Evolutionary conservation across 169 alveolate species (phyloP).

Genomic region (Sarcocystis neurona): DNA sequence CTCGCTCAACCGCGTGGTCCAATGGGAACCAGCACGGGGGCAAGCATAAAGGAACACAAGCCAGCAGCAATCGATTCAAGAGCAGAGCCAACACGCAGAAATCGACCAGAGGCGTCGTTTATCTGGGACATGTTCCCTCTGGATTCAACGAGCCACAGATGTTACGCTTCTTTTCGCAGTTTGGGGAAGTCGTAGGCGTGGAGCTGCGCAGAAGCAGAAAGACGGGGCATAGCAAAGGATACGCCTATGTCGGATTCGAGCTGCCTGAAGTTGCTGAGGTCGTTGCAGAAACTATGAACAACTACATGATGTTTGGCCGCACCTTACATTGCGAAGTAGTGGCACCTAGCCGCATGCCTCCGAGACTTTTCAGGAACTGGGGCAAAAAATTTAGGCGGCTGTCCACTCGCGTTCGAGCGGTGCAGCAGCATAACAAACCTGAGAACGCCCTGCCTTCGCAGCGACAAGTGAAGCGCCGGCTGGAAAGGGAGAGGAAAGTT

Average conservation of each 20-base stretch:
- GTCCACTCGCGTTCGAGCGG: constrained; percentile 1
- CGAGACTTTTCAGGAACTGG: background rate
- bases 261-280: constrained; percentile 81
- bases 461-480: background rate
- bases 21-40: background rate
- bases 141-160: constrained; percentile 75
- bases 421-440: constrained; percentile 25
- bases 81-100: background rate
- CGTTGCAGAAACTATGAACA: constrained; percentile 87
- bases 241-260: constrained; percentile 76
- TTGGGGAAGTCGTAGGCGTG: constrained; percentile 58
- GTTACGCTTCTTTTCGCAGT: constrained; percentile 52
- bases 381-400: constrained; percentile 10
- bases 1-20: too few species aligned
- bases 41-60: background rate
- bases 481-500: background rate
- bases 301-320: constrained; percentile 79
- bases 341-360: background rate
- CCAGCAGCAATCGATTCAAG: background rate
- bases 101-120: constrained; percentile 73
- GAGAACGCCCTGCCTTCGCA: constrained; percentile 26
- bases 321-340: constrained; percentile 44
- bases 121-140: constrained; percentile 88
- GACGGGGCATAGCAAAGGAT: constrained; percentile 58
- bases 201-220: constrained; percentile 53